Conservation (phyloP, 495 filamentous ascomycete species). For the Achaetomiella virescens region DNA sequence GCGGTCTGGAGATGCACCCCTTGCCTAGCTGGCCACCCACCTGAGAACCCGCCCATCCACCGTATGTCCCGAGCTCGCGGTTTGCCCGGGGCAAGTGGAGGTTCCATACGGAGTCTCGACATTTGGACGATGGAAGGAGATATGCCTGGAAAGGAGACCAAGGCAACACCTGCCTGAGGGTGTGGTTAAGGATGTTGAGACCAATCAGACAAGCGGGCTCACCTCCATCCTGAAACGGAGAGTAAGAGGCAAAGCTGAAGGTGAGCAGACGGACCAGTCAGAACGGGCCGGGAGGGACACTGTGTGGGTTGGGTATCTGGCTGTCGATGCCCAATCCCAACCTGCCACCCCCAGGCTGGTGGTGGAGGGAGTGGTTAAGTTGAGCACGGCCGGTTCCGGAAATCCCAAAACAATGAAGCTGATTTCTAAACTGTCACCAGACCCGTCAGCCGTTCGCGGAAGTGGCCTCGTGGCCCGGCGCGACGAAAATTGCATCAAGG, state of each 20-base stretch:
- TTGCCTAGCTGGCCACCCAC: too few species aligned
- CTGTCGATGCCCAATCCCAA: conserved; percentile 8
- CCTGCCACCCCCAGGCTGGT: neutral
- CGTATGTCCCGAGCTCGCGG: too few species aligned
- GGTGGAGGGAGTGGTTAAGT: neutral
- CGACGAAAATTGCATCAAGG: neutral
- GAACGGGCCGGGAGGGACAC: neutral
- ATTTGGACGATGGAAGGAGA: too few species aligned
- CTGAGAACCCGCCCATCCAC: too few species aligned
- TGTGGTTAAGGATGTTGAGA: neutral
- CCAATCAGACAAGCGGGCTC: neutral
- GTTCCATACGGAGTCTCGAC: too few species aligned
- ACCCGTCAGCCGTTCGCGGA: neutral
- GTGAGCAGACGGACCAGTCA: neutral
- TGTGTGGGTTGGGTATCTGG: conserved; percentile 1
- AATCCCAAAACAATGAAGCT: neutral
- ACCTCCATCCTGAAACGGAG: neutral
- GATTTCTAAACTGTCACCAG: neutral
- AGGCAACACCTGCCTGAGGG: neutral
- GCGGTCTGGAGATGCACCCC: too few species aligned
- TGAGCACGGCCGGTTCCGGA: neutral
- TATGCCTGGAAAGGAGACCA: too few species aligned
- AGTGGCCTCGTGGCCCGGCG: neutral
- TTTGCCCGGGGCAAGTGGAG: too few species aligned
- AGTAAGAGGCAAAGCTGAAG: neutral